Conservation (phyloP, 768 basidiomycete genomes). For the Flagelloscypha sp. region DNA sequence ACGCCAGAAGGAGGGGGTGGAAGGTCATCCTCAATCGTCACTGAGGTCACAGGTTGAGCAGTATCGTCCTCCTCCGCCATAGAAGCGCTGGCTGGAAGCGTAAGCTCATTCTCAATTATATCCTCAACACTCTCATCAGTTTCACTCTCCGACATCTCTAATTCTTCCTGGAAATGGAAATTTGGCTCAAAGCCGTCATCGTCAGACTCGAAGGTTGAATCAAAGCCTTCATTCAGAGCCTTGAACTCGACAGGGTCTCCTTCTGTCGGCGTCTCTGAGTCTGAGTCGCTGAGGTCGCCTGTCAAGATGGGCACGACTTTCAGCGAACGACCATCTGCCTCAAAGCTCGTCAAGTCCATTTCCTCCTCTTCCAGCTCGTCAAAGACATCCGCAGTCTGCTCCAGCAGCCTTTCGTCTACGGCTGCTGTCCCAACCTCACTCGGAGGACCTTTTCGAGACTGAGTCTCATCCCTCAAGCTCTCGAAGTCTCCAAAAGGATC, state of each 20-base stretch:
- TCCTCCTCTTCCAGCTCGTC: slow-evolving; percentile 61
- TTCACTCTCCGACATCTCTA: too few relatives aligned
- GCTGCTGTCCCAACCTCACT: slow-evolving; percentile 12
- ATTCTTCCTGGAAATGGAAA: too few relatives aligned
- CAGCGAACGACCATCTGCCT: slow-evolving; percentile 54
- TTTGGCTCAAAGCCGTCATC: slow-evolving; percentile 23
- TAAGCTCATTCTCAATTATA: too few relatives aligned
- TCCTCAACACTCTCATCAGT: too few relatives aligned
- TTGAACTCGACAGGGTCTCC: slow-evolving; percentile 32
- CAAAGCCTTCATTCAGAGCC: slow-evolving; percentile 21
- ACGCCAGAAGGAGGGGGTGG: slow-evolving; percentile 1
- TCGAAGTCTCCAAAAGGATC: slow-evolving; percentile 93
- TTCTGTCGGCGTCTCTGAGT: slow-evolving; percentile 45
- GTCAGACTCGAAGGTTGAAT: slow-evolving; percentile 30
- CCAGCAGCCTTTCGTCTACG: slow-evolving; percentile 30
- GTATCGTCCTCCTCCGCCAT: slow-evolving; percentile 46
- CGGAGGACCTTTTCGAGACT: slow-evolving; percentile 19
- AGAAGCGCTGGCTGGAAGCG: slow-evolving; percentile 36
- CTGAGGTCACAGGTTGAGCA: slow-evolving; percentile 25
- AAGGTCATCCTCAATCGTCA: slow-evolving; percentile 16
- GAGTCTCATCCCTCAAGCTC: slow-evolving; percentile 64
- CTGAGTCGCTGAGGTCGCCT: slow-evolving; percentile 29
- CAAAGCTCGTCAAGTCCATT: slow-evolving; percentile 61
- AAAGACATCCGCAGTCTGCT: slow-evolving; percentile 39
- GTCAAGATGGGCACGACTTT: slow-evolving; percentile 46